Base-by-base conservation (phyloP, 2,329 filamentous ascomycete genomes). In the Colletotrichum acutatum region DNA sequence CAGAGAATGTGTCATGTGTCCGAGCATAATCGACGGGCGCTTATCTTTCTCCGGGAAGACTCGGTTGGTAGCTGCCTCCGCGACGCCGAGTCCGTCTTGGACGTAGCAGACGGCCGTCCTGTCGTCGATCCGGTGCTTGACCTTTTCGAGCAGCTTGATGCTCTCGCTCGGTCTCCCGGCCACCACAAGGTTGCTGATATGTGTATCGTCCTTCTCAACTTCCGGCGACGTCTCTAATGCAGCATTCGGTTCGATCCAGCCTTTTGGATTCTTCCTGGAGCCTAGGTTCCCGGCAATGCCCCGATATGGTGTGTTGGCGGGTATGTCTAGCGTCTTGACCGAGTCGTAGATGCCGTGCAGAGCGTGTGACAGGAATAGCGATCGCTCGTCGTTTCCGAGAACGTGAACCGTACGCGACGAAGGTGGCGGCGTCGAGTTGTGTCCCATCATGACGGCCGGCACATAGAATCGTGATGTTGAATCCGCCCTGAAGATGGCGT, bases 51-150 rank as follows among this genome's bases (percentile, higher is more conserved):
- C 89, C 0, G 90, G 87, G 76, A 98, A 98, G 32, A 97, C 81
- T 12, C 88, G 82, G 42, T 87, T 82, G 77, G 94, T 95, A 53
- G 98, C 87, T 61, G 91, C 88, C 61, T 98, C 95, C n/a, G 95
- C 86, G 1, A 95, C 85, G 0, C 97, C 96, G 82, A 98, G 90
- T 1, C 95, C 95, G 74, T 96, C 94, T 69, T 95, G 93, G 68
- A 97, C 81, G 68, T 97, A 89, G 72, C 93, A 90, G 8, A 98
- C 88, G 0, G 94, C 93, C 1, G 93, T 94, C 32, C 90, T 84
- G 3, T 88, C 84, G 56, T 89, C 87, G n/a, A 97, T 83, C 11
- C 94, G 89, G 77, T 94, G 88, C 67, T 87, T 88, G 67, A 97
- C 85, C 0, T 86, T 83, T 4, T 85, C 78, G 28, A 97, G 79